phyloP scores from a whole-genome alignment of 225 moss, liverwort and hornwort genomes.

The Ulota crispa region DNA sequence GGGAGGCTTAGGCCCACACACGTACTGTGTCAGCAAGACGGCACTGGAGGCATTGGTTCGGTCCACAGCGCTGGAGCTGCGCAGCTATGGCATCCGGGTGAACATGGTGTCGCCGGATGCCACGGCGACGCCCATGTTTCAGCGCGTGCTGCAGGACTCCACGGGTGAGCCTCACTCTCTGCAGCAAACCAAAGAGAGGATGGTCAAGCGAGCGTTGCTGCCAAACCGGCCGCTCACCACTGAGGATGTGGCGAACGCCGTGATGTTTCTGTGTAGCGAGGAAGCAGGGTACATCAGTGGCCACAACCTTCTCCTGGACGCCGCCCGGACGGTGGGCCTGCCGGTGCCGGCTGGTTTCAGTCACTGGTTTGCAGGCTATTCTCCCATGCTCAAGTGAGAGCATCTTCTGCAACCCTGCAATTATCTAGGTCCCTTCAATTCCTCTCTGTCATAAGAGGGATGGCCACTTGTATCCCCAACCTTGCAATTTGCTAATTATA shows the following conservation, averaged over 20 bases:
- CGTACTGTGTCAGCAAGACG: conserved; percentile 54
- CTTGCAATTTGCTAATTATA: no score
- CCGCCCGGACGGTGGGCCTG: conserved; percentile 34
- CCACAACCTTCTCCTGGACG: conserved; percentile 65
- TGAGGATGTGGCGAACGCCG: conserved; percentile 52
- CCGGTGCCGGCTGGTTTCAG: conserved; percentile 33
- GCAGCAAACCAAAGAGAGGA: conserved; percentile 34
- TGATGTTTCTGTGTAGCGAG: conserved; percentile 62
- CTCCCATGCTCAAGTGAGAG: conserved; percentile 44
- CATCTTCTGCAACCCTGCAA: no score
- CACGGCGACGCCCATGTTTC: conserved; percentile 54
- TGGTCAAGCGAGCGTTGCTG: conserved; percentile 17
- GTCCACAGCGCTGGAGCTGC: conserved; percentile 67
- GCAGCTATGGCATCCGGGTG: conserved; percentile 54
- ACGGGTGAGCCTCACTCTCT: conserved; percentile 15
- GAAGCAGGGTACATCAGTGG: conserved; percentile 66
- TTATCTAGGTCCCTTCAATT: no score
- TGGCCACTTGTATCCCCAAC: no score
- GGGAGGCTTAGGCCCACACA: conserved; percentile 58
- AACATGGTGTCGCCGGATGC: conserved; percentile 66
- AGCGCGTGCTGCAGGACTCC: conserved; percentile 40
- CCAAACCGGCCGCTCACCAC: conserved; percentile 34
- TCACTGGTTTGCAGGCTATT: conserved; percentile 53
- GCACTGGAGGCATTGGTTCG: conserved; percentile 43
- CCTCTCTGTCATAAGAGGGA: no score